Evolutionary conservation across 1,139 yeast species (phyloP).

Genomic region (Nakaseomyces bracarensis): DNA sequence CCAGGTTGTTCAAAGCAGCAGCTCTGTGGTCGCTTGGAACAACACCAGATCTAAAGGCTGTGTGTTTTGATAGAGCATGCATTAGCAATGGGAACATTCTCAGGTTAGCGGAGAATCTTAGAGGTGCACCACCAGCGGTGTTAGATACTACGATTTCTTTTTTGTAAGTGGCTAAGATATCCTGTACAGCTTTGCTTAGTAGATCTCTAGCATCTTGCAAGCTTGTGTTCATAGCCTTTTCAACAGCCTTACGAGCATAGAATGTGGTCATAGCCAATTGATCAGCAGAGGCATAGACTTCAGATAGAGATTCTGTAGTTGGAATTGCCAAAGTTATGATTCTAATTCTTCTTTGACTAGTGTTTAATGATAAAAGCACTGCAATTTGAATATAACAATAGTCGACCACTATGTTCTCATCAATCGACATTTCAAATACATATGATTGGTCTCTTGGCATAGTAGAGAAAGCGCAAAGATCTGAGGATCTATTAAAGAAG

Average conservation of each 20-base stretch:
- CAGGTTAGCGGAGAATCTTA: constrained; percentile 79
- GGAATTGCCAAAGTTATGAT: constrained; percentile 87
- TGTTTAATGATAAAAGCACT: constrained; percentile 75
- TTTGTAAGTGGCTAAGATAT: constrained; percentile 71
- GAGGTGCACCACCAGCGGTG: constrained; percentile 79
- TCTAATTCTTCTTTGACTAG: constrained; percentile 89
- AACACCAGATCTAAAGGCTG: constrained; percentile 75
- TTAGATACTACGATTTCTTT: constrained; percentile 88
- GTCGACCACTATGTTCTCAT: constrained; percentile 75
- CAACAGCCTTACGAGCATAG: constrained; percentile 79
- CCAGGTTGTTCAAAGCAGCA: constrained; percentile 75
- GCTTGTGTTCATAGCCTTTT: constrained; percentile 59
- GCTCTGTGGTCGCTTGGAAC: constrained; percentile 93
- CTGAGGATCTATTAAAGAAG: constrained; percentile 92
- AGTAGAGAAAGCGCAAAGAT: constrained; percentile 93
- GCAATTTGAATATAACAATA: constrained; percentile 85
- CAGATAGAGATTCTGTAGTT: constrained; percentile 67
- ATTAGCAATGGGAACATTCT: constrained; percentile 87
- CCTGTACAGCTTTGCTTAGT: constrained; percentile 58
- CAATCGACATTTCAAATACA: constrained; percentile 75
- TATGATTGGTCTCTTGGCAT: constrained; percentile 96
- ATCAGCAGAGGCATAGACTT: constrained; percentile 91
- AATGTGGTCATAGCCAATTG: constrained; percentile 81
- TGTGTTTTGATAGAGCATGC: constrained; percentile 75
- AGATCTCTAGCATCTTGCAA: constrained; percentile 76